These are phyloP conservation scores for Microglena sp. DNA, from an alignment of 139 green algal genomes.

Conservation along the genomic window DNA sequence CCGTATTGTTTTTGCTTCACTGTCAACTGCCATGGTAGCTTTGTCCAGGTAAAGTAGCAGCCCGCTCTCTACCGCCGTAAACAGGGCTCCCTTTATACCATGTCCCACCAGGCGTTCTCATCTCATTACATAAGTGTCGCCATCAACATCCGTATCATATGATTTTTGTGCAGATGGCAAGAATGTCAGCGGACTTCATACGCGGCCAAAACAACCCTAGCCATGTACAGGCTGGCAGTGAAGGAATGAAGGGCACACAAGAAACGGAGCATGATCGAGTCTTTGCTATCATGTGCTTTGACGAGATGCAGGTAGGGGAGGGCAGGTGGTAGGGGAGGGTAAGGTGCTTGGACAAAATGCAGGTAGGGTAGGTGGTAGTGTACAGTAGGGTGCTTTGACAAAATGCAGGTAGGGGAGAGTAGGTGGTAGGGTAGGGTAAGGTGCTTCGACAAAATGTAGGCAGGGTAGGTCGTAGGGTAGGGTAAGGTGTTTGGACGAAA, in stretches of 20 bases:
- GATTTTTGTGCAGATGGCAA: too few species aligned
- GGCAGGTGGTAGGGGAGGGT: not conserved
- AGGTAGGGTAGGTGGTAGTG: too few species aligned
- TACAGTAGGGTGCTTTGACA: slow-evolving; percentile 77
- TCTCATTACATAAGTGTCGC: too few species aligned
- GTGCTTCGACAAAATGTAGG: not conserved
- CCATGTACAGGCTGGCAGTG: too few species aligned
- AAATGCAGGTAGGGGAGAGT: slow-evolving; percentile 49
- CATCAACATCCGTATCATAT: too few species aligned
- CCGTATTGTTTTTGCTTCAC: slow-evolving; percentile 13
- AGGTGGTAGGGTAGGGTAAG: not conserved
- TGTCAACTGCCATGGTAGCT: not conserved
- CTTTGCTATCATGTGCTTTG: slow-evolving; percentile 55
- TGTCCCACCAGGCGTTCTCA: too few species aligned
- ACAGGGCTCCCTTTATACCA: too few species aligned
- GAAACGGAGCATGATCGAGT: not conserved
- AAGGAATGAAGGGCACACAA: slow-evolving; percentile 3
- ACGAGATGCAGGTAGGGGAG: slow-evolving; percentile 61
- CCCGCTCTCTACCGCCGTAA: too few species aligned
- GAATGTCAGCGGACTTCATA: too few species aligned
- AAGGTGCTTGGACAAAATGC: not conserved
- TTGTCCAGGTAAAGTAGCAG: not conserved
- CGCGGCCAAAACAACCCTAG: too few species aligned
- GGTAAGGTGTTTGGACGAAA: slow-evolving; percentile 75
- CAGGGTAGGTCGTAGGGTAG: too few species aligned